phyloP scores from a whole-genome alignment of 1,139 yeast species.

The Yamadazyma sp. region DNA sequence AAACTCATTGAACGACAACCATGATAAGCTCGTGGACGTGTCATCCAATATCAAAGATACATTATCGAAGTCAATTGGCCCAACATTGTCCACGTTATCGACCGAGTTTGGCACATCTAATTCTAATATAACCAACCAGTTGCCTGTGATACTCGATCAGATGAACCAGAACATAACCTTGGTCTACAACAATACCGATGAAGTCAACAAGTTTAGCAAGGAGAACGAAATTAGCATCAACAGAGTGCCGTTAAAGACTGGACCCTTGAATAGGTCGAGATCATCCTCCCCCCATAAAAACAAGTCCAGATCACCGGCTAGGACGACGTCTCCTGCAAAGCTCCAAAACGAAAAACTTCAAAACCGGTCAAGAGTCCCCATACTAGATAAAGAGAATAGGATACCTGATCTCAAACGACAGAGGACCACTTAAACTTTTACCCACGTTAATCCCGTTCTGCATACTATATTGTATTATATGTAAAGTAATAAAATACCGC shows the following conservation, averaged over 20 bases:
- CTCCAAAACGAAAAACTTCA: conserved; percentile 4
- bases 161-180: conserved; percentile 1
- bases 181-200: not conserved
- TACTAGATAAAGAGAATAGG: conserved; percentile 14
- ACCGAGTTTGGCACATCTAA: conserved; percentile 1
- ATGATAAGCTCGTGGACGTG: conserved; percentile 6
- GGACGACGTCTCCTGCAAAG: conserved; percentile 8
- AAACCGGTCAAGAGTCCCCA: conserved; percentile 10
- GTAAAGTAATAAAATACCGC: not conserved
- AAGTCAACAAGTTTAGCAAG: conserved; percentile 2
- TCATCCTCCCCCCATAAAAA: conserved; percentile 3
- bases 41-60: conserved; percentile 7
- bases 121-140: not conserved
- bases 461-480: conserved; percentile 2
- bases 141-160: conserved; percentile 4
- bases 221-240: conserved; percentile 1
- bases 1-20: conserved; percentile 7
- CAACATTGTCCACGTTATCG: conserved; percentile 4
- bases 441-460: conserved; percentile 2
- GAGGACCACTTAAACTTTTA: conserved; percentile 11
- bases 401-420: conserved; percentile 15
- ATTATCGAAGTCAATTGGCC: conserved; percentile 8
- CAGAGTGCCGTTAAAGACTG: conserved; percentile 7
- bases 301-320: conserved; percentile 5
- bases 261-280: not conserved